Evolutionary conservation across 2,329 filamentous ascomycete genomes (phyloP).

Genomic region (Cladosporium sp.): DNA sequence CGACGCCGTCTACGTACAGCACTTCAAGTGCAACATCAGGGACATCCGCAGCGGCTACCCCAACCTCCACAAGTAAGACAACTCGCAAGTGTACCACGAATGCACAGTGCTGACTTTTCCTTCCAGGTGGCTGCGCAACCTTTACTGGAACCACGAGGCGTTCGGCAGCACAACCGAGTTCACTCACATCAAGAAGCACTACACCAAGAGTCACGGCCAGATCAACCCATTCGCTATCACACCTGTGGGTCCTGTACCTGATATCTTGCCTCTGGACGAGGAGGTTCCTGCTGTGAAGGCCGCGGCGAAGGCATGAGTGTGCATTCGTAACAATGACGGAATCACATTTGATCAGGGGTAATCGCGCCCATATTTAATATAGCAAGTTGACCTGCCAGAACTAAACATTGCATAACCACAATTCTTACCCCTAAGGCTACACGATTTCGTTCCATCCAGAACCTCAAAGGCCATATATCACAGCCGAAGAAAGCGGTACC

Average conservation of each 20-base stretch:
- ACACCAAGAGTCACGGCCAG: slow-evolving; percentile 66
- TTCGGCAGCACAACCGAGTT: slow-evolving; percentile 86
- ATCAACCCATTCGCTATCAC: slow-evolving; percentile 72
- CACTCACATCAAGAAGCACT: slow-evolving; percentile 88
- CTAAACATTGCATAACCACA: background rate
- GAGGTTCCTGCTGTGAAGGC: slow-evolving; percentile 66
- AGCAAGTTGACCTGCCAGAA: background rate
- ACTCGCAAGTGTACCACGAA: accelerated
- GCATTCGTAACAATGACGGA: background rate
- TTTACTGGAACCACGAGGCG: slow-evolving; percentile 81
- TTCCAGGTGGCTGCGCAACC: slow-evolving; percentile 70
- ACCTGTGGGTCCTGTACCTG: slow-evolving; percentile 78
- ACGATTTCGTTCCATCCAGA: background rate
- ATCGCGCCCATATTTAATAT: background rate
- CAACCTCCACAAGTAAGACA: slow-evolving; percentile 60
- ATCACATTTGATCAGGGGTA: background rate
- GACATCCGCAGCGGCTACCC: slow-evolving; percentile 87
- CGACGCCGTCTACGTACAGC: slow-evolving; percentile 64
- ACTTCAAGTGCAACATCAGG: slow-evolving; percentile 76
- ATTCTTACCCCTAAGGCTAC: background rate
- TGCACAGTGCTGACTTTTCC: background rate
- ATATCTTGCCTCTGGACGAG: slow-evolving; percentile 75
- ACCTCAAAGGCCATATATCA: background rate
- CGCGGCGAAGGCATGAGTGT: slow-evolving; percentile 19
- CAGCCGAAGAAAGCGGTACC: background rate